Base-by-base conservation (phyloP, 2,329 filamentous ascomycete genomes). In the Decorospora gaudefroyi region DNA sequence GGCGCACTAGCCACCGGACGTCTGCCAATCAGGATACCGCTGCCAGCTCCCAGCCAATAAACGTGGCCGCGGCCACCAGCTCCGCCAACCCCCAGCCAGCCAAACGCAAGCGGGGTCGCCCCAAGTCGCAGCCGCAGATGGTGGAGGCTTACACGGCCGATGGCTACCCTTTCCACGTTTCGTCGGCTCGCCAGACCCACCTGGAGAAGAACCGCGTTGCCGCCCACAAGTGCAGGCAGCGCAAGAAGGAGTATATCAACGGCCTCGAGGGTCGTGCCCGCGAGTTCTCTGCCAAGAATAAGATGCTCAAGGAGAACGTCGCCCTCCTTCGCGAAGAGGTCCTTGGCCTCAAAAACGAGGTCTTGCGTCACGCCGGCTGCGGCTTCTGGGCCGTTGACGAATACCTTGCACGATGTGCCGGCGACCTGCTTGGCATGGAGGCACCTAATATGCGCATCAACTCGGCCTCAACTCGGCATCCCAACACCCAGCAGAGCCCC, bases 201-300 rank as follows among this genome's bases (percentile, higher is more conserved):
- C 75, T 88, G 0, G 83, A 87, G 67, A 80, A 86, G 48, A 90
- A 90, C 65, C 78, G 86, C 7, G 72, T 86, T 2, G 86, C 87
- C 0, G 86, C 87, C 1, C 86, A 83, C 64, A 89, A 88, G 62
- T 90, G 86, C 61, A 80, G 86, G 3, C 80, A 85, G 59, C 88
- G 87, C 71, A 82, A 83, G 68, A 83, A 83, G 65, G 77, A 79
- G 48, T 79, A 79, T 57, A 78, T 76, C 23, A 71, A 76, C 42
- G 60, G 72, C 25, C 73, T 82, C 10, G 79, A 82, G 51, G 67
- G 67, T 21, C 69, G 69, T 33, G 69, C 71, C n/a, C 66, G 73
- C 27, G 67, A 71, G 6, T 67, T 70, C 17, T 67, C 65, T 2
- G 39, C 57, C 6, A 65, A 65, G 49, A 68, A 70, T 51, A 67